Evolutionary conservation across 2,329 filamentous ascomycete genomes (phyloP).

Genomic region (Dactylonectria macrodidyma): DNA sequence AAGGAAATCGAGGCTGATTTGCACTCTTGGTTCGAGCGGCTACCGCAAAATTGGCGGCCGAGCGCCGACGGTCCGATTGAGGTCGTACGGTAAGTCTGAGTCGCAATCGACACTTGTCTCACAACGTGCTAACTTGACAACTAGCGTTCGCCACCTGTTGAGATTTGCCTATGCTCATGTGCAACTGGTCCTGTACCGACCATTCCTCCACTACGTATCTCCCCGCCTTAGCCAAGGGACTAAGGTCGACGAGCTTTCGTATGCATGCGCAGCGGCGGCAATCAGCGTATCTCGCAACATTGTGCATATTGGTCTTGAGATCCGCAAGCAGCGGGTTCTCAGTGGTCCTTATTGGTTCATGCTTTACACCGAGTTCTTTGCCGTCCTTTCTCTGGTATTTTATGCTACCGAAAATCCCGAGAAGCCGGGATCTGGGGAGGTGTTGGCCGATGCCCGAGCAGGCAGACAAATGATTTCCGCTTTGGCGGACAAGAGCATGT

Average conservation of each 20-base stretch:
- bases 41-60: conserved; percentile 85
- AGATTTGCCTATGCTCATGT: conserved; percentile 87
- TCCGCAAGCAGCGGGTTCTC: conserved; percentile 81
- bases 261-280: conserved; percentile 77
- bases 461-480: conserved; percentile 87
- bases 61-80: conserved; percentile 83
- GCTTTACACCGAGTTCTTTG: conserved; percentile 87
- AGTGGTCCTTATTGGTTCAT: conserved; percentile 91
- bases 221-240: conserved; percentile 70
- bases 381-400: conserved; percentile 83
- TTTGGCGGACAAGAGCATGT: conserved; percentile 87
- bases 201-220: conserved; percentile 88
- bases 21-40: conserved; percentile 73
- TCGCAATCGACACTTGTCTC: background rate
- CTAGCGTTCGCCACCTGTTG: conserved; percentile 79
- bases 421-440: conserved; percentile 81
- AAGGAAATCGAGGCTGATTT: conserved; percentile 76
- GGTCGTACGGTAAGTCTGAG: conserved; percentile 76
- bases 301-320: conserved; percentile 84
- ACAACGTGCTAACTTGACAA: conserved; percentile 23
- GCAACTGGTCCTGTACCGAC: conserved; percentile 86
- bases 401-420: conserved; percentile 86
- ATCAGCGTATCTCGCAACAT: conserved; percentile 79
- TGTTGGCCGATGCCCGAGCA: conserved; percentile 87
- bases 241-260: conserved; percentile 81